Conservation (phyloP, 768 basidiomycete species). For the Mycena galopus region DNA sequence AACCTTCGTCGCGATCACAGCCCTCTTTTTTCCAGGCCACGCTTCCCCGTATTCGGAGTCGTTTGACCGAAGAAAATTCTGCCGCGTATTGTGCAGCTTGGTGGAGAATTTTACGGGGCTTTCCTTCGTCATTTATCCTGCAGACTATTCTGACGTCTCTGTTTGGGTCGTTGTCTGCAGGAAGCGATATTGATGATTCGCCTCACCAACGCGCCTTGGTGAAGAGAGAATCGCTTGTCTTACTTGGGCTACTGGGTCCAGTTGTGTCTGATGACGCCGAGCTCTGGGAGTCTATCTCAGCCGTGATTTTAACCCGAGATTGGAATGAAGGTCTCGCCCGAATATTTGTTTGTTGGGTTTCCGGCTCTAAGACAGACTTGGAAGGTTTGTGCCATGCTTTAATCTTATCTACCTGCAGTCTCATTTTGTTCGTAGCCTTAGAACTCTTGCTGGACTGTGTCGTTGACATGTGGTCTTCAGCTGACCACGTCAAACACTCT, state of each 20-base stretch:
- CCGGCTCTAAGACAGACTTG: constrained; percentile 53
- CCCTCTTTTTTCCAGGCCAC: constrained; percentile 76
- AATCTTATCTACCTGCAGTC: neutral
- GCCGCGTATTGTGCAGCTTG: constrained; percentile 63
- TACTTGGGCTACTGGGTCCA: constrained; percentile 67
- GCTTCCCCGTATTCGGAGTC: constrained; percentile 62
- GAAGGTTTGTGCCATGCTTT: constrained; percentile 43
- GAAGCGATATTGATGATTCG: constrained; percentile 48
- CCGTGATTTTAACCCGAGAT: constrained; percentile 65
- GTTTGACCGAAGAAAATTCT: constrained; percentile 44
- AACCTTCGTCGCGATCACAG: constrained; percentile 67
- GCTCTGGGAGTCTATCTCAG: constrained; percentile 63
- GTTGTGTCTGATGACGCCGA: constrained; percentile 58
- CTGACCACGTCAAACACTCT: constrained; percentile 86
- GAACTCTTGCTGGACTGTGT: constrained; percentile 60
- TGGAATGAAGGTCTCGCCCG: constrained; percentile 74
- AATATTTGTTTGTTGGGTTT: constrained; percentile 80
- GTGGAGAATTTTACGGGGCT: constrained; percentile 57
- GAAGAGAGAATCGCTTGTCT: constrained; percentile 66
- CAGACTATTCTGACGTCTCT: constrained; percentile 73
- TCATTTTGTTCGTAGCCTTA: constrained; percentile 53
- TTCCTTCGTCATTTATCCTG: constrained; percentile 66
- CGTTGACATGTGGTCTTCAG: constrained; percentile 78
- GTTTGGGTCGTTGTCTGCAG: constrained; percentile 60
- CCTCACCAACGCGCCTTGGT: constrained; percentile 55